Evolutionary conservation across 495 filamentous ascomycete genomes (phyloP).

Genomic region (Penicillium paxilli): DNA sequence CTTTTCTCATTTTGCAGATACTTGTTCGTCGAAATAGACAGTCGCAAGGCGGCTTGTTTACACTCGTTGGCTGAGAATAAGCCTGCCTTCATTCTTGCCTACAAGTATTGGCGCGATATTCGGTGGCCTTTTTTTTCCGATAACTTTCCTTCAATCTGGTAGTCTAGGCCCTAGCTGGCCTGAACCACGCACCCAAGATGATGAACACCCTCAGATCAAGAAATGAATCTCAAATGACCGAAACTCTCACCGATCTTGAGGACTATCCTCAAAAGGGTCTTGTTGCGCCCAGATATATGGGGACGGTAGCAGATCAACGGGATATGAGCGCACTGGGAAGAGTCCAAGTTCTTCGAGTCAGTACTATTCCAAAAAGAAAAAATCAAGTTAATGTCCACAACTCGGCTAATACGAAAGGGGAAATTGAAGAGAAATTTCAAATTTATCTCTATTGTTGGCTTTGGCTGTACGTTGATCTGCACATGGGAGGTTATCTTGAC

Average conservation of each 20-base stretch:
- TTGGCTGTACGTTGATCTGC: constrained; percentile 44
- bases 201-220: constrained; percentile 3
- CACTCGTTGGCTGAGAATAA: neutral
- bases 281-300: constrained; percentile 41
- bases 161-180: neutral
- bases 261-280: constrained; percentile 27
- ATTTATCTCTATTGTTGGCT: constrained; percentile 50
- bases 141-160: neutral
- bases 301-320: constrained; percentile 35
- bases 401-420: constrained; percentile 7
- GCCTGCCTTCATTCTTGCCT: neutral
- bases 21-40: neutral
- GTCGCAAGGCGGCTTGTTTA: neutral
- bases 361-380: too few relatives aligned
- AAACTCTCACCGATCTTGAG: constrained; percentile 19
- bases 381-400: neutral
- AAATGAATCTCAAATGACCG: constrained; percentile 14
- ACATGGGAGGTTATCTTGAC: constrained; percentile 51
- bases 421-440: constrained; percentile 51
- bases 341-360: constrained; percentile 45
- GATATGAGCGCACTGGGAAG: constrained; percentile 48
- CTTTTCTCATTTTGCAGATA: neutral
- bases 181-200: constrained; percentile 8
- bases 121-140: neutral
- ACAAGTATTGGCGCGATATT: neutral